Base-by-base conservation (phyloP, 371 early-diverging fungal species). In the Blastocladiella emersonii region DNA sequence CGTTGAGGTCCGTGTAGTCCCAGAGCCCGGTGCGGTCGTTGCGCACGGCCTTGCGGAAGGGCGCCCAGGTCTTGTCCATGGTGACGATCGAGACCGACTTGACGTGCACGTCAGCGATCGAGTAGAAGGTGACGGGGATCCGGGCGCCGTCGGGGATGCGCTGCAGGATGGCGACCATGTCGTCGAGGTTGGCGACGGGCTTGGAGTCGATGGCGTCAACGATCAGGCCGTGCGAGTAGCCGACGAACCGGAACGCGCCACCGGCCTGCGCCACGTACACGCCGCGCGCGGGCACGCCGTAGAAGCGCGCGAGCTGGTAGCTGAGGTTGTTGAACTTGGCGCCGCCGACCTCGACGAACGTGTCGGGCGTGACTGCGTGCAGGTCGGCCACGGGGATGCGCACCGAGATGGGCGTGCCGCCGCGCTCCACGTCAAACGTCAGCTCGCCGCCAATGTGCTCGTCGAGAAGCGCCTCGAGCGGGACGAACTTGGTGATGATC, bases 321-420 rank as follows among this genome's bases (percentile, higher is more conserved):
- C 88, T 86, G 8, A 93, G 68, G 63, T 91, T 83, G 71, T 92
- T 86, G 41, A 92, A 72, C 30, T 85, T 78, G 21, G 83, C 85
- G 44, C 93, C 96, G 55, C 95, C 95, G 37, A 93, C 76, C 68
- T 93, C 90, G 23, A 95, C 69, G 17, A 77, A 86, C 12, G 77
- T 71, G 66, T 76, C 70, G 1, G 91, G 90, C 35, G 88, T 86
- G 56, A 86, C 77, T 2, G 72, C 61, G 67, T 91, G 88, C 62
- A 95, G 70, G 68, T 93, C 88, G 68, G 80, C 79, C n/a, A 88
- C 76, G 0, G 59, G 62, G 34, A 88, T 61, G 4, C 70, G 66
- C 19, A 77, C 66, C 4, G 79, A 72, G 68, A 88, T 70, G 25
- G 78, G 75, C 27, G 79, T 76, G 32, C 80, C 77, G 30, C 88